phyloP scores from a whole-genome alignment of 257 asterid species.

The Przewalskia tangutica region DNA sequence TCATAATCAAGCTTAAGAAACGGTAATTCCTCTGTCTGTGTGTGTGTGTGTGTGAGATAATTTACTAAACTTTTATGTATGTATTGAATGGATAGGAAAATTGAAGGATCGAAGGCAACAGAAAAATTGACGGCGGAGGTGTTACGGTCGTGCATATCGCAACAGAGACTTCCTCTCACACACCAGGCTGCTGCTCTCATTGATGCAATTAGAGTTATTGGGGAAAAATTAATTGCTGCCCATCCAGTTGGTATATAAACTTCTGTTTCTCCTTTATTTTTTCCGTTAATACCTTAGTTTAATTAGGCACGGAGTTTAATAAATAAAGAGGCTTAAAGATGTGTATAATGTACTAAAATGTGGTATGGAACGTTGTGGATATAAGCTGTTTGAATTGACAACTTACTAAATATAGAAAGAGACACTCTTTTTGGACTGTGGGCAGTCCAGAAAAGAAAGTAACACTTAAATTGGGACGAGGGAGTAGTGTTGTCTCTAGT shows the following conservation, averaged over 20 bases:
- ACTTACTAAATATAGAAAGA: too few species aligned
- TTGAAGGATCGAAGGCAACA: slow-evolving; percentile 94
- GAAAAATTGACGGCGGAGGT: slow-evolving; percentile 86
- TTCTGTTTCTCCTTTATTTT: too few species aligned
- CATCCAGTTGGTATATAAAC: slow-evolving; percentile 95
- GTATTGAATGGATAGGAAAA: slow-evolving; percentile 37
- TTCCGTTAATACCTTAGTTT: too few species aligned
- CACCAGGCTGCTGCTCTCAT: slow-evolving; percentile 84
- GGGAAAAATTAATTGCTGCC: slow-evolving; percentile 74
- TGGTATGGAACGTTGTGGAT: too few species aligned
- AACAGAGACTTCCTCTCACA: slow-evolving; percentile 71
- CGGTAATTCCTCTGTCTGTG: slow-evolving; percentile 33
- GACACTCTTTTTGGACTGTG: too few species aligned
- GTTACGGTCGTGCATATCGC: slow-evolving; percentile 88
- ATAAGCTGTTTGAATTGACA: too few species aligned
- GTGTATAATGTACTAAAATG: too few species aligned
- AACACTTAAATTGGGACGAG: too few species aligned
- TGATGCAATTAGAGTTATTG: slow-evolving; percentile 71
- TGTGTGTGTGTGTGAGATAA: neutral
- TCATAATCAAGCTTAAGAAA: slow-evolving; percentile 64
- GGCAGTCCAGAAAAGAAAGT: too few species aligned
- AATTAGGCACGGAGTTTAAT: too few species aligned
- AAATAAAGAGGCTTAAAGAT: too few species aligned
- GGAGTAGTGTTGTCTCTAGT: neutral
- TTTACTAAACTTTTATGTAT: neutral